Percentiles rank a stretch among this genome's conserved stretches.
Conservation (phyloP, 2,329 filamentous ascomycete genomes). For the Acrodontium crateriforme region DNA sequence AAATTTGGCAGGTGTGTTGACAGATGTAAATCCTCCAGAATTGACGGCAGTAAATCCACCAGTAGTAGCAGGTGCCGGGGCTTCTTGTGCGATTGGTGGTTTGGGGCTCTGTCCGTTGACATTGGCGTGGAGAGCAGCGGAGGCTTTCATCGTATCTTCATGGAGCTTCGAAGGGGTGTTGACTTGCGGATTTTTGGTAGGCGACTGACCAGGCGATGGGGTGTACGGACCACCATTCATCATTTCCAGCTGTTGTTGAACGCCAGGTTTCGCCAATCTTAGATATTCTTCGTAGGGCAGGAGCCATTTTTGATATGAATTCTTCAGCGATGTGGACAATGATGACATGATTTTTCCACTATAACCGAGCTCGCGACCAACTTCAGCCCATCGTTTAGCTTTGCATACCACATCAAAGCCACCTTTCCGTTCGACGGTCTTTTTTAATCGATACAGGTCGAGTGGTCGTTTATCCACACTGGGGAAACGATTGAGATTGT, state of each 20-base stretch:
- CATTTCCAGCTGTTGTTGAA: conserved; percentile 88
- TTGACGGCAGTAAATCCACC: conserved; percentile 65
- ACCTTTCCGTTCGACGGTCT: conserved; percentile 85
- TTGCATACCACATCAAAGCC: conserved; percentile 97
- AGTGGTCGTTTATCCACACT: conserved; percentile 96
- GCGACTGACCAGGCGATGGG: conserved; percentile 59
- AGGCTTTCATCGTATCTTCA: conserved; percentile 35
- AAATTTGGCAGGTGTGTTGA: conserved; percentile 41
- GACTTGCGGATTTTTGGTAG: conserved; percentile 45
- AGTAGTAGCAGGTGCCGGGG: conserved; percentile 31
- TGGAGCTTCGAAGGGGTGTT: conserved; percentile 35
- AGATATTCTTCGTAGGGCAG: conserved; percentile 95
- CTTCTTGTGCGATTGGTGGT: conserved; percentile 7
- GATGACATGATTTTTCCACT: conserved; percentile 99
- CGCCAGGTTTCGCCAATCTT: conserved; percentile 76
- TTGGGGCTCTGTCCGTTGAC: conserved; percentile 25
- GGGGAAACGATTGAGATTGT: conserved; percentile 81
- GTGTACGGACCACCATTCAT: conserved; percentile 89
- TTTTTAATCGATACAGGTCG: conserved; percentile 90
- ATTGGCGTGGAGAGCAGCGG: conserved; percentile 42
- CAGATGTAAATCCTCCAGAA: conserved; percentile 45
- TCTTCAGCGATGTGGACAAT: conserved; percentile 90
- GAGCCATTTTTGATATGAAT: conserved; percentile 94
- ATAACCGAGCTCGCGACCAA: conserved; percentile 89
- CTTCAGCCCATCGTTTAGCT: conserved; percentile 97